Conservation (phyloP, 2,329 filamentous ascomycete genomes). For the Hypoxylon sp. region DNA sequence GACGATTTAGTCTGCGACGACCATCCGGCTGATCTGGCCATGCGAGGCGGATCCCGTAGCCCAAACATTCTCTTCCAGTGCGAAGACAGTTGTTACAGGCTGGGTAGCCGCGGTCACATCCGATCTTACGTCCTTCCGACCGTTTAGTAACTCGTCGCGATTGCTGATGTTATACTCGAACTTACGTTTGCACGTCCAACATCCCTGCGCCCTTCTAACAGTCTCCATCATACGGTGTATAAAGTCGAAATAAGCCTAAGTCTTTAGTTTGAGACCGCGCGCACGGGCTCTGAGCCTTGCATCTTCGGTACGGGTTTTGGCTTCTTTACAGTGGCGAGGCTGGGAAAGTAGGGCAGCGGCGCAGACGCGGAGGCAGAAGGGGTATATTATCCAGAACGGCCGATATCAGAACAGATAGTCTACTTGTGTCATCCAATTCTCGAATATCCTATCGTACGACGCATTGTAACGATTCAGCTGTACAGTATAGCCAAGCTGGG, state of each 20-base stretch:
- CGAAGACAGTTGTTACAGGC: constrained; percentile 60
- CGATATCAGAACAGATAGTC: constrained; percentile 39
- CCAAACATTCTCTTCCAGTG: constrained; percentile 58
- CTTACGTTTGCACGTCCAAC: constrained; percentile 61
- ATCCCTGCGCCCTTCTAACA: constrained; percentile 54
- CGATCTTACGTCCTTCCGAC: constrained; percentile 60
- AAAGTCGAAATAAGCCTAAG: constrained; percentile 35
- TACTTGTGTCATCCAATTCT: constrained; percentile 42
- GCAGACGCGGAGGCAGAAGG: constrained; percentile 39
- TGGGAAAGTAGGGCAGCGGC: constrained; percentile 44
- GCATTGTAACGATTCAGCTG: constrained; percentile 45
- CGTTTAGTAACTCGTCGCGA: constrained; percentile 33
- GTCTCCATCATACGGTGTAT: constrained; percentile 48
- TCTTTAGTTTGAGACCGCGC: constrained; percentile 44
- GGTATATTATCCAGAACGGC: constrained; percentile 44
- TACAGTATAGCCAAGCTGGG: constrained; percentile 36
- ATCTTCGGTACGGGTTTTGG: constrained; percentile 46
- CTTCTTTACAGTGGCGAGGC: constrained; percentile 47
- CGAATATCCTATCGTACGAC: constrained; percentile 46
- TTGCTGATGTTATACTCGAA: constrained; percentile 43
- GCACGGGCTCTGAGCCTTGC: constrained; percentile 47
- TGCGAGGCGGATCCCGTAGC: constrained; percentile 61
- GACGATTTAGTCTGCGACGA: constrained; percentile 52
- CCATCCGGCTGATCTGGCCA: constrained; percentile 64
- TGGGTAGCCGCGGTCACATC: constrained; percentile 60